phyloP scores from a whole-genome alignment of 257 asterid genomes.

The Solanum gandarillasii region DNA sequence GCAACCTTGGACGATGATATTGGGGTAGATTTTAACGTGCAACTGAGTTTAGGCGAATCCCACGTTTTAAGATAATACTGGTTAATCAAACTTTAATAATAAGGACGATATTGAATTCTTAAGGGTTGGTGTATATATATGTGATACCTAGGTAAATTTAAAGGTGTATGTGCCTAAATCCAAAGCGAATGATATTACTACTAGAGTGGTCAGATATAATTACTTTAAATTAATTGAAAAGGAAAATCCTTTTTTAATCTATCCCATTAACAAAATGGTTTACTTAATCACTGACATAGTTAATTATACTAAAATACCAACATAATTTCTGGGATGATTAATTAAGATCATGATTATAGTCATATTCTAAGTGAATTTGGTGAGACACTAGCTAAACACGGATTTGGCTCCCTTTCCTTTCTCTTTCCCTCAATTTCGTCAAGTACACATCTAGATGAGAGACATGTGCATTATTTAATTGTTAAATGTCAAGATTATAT shows the following conservation, averaged over 20 bases:
- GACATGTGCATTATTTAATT: no score
- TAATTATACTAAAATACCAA: neutral
- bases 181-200: neutral
- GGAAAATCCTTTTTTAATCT: no score
- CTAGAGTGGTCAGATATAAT: neutral
- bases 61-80: neutral
- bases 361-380: neutral
- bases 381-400: neutral
- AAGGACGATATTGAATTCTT: neutral
- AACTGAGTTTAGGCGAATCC: neutral
- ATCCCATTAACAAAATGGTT: neutral
- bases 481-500: no score
- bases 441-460: no score
- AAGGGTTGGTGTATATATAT: neutral
- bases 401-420: no score
- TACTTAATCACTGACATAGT: neutral
- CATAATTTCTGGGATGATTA: neutral
- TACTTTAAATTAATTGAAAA: neutral
- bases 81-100: neutral
- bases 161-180: neutral
- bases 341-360: neutral
- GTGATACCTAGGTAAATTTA: neutral
- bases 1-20: neutral
- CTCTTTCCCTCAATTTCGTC: accelerated
- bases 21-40: neutral